phyloP scores from a whole-genome alignment of 306 rosid genomes.

The Dryas drummondii region DNA sequence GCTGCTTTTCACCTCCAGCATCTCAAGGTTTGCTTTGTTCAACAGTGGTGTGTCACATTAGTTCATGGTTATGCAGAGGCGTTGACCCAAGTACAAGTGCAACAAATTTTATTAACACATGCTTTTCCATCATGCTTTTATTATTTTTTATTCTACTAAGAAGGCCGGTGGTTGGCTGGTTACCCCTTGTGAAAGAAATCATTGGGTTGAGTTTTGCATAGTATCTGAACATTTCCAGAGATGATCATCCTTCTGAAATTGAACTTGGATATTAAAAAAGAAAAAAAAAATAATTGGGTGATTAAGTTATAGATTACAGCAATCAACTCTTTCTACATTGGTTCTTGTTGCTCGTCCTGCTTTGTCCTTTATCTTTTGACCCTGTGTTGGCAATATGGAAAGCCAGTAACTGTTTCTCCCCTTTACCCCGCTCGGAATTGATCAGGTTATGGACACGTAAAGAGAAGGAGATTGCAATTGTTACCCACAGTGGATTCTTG shows the following conservation, averaged over 20 bases:
- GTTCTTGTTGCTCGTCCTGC: not conserved
- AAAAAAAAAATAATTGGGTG: too few species aligned
- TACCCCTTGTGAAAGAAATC: not conserved
- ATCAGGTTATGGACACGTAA: slow-evolving; percentile 93
- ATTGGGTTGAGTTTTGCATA: not conserved
- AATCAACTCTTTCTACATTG: not conserved
- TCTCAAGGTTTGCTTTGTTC: not conserved
- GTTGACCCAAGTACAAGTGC: not conserved
- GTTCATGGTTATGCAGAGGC: not conserved
- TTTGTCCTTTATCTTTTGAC: not conserved
- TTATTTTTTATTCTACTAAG: not conserved
- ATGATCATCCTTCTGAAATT: not conserved
- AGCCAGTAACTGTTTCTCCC: not conserved
- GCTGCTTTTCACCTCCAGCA: not conserved
- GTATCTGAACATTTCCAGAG: not conserved
- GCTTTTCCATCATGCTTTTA: not conserved
- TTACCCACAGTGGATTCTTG: slow-evolving; percentile 75
- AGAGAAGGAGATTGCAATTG: slow-evolving; percentile 88
- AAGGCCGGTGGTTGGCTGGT: not conserved
- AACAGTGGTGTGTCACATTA: not conserved
- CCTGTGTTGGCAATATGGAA: not conserved
- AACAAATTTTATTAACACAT: not conserved
- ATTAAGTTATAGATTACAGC: not conserved
- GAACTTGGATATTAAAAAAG: too few species aligned
- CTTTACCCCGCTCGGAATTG: slow-evolving; percentile 3